Evolutionary conservation across 2,329 filamentous ascomycete species (phyloP).

Genomic region (Fusarium tupiense): DNA sequence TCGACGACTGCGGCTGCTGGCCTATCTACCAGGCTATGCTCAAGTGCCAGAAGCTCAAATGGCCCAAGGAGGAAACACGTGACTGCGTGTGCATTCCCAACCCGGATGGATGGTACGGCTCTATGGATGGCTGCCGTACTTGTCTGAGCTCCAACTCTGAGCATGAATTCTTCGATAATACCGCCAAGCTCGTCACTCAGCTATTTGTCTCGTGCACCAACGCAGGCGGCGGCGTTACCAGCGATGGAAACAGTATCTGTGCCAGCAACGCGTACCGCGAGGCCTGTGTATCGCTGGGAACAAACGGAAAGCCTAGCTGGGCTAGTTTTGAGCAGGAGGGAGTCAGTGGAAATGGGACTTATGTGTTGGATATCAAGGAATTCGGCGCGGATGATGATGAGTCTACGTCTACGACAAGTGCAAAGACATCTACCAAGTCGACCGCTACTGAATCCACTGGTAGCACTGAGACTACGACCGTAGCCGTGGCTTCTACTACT

Average conservation of each 20-base stretch:
- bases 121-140: conserved; percentile 34
- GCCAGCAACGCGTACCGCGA: conserved; percentile 28
- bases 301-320: conserved; percentile 20
- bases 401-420: background rate
- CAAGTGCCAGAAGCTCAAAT: conserved; percentile 31
- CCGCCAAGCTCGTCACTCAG: conserved; percentile 29
- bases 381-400: conserved; percentile 5
- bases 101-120: conserved; percentile 34
- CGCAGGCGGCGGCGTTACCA: conserved; percentile 24
- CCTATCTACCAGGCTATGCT: conserved; percentile 36
- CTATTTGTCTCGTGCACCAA: conserved; percentile 37
- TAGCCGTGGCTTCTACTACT: background rate
- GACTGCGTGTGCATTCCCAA: conserved; percentile 33
- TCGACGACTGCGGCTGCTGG: conserved; percentile 37
- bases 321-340: conserved; percentile 18
- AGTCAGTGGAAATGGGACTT: conserved; percentile 7
- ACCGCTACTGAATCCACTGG: background rate
- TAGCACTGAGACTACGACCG: background rate
- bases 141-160: conserved; percentile 21
- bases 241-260: conserved; percentile 27
- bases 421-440: conserved; percentile 8
- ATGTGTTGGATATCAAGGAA: conserved; percentile 24
- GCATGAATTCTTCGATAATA: conserved; percentile 32
- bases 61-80: conserved; percentile 5
- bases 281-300: conserved; percentile 24